These are phyloP conservation scores for Pythium rhizo-oryzae DNA, from an alignment of 352 stramenopile genomes.

Conservation along the genomic window DNA sequence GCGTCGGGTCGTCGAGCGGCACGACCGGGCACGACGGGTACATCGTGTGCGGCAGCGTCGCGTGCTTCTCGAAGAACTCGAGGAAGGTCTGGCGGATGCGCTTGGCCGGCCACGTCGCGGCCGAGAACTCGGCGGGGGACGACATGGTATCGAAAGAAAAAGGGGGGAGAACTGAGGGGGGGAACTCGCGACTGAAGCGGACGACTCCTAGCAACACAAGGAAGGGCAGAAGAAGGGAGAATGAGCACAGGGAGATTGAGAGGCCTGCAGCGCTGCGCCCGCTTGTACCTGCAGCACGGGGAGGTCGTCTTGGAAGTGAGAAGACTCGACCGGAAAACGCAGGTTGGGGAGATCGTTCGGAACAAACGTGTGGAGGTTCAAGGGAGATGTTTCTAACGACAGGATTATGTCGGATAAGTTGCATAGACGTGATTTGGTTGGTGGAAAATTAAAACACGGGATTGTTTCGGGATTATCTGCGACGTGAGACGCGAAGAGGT, in stretches of 20 bases:
- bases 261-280: no score
- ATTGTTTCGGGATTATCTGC: conserved; percentile 21
- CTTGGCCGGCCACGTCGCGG: conserved; percentile 91
- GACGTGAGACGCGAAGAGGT: conserved; percentile 25
- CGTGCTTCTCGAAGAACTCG: conserved; percentile 95
- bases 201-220: no score
- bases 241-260: conserved; percentile 4
- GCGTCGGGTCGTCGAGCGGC: conserved; percentile 97
- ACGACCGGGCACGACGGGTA: conserved; percentile 96
- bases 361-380: conserved; percentile 37
- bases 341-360: background rate
- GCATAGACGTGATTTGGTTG: conserved; percentile 18
- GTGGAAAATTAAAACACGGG: conserved; percentile 5
- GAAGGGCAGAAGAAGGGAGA: background rate
- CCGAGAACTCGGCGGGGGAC: conserved; percentile 27
- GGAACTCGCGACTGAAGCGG: background rate
- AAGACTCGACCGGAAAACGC: background rate
- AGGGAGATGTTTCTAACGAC: conserved; percentile 25
- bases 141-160: conserved; percentile 13
- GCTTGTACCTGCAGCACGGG: background rate
- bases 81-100: conserved; percentile 98
- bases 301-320: conserved; percentile 8
- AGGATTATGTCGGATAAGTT: conserved; percentile 1
- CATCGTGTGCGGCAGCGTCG: conserved; percentile 89
- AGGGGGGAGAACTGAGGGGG: background rate